Evolutionary conservation across 768 basidiomycete genomes (phyloP), one percentile per base, ranked within the genome.

Genomic region (Lanmaoa pseudosensibilis): DNA sequence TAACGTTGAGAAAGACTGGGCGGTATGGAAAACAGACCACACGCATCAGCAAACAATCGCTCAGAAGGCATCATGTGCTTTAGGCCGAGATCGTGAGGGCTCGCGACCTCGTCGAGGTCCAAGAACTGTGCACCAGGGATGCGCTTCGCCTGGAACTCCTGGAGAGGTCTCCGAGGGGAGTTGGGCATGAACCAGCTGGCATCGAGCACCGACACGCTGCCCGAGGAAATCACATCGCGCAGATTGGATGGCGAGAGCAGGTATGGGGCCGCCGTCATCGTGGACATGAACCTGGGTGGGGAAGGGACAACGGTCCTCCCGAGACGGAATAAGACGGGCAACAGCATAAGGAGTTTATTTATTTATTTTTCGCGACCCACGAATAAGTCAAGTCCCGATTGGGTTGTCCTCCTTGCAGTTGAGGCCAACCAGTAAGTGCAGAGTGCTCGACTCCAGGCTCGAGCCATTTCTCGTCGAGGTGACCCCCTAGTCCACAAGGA

Each of bases 111-210:
- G 70, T 97, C 94, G 25, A 95, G 76, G 68, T 94, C 88, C 61
- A 94, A 79, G 65, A 85, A 90, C 50, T 80, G 82, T 1, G 93
- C 85, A 12, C 80, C 78, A 5, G 88, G 89, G 34, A 97, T 81
- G 34, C 87, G 81, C 59, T 82, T 85, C 27, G 75, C 69, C 21
- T 77, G 68, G 61, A 85, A 95, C 72, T 96, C 94, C 32, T 82
- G 71, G n/a, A 71, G 70, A 2, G 89, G 79, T 49, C 83, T 84
- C 53, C 94, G 83, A 2, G 85, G 77, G 34, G 87, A 82, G 70
- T 86, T 90, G 49, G 95, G 96, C 96, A 98, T 97, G 71, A 91
- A 88, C 96, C 95, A 98, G 48, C 84, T 86, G 23, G 86, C 85
- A 66, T 98, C 96, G 34, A 87, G 77, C 61, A 88, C 71, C 71